Base-by-base conservation (phyloP, 2,329 filamentous ascomycete species). In the Fusarium pseudocircinatum region DNA sequence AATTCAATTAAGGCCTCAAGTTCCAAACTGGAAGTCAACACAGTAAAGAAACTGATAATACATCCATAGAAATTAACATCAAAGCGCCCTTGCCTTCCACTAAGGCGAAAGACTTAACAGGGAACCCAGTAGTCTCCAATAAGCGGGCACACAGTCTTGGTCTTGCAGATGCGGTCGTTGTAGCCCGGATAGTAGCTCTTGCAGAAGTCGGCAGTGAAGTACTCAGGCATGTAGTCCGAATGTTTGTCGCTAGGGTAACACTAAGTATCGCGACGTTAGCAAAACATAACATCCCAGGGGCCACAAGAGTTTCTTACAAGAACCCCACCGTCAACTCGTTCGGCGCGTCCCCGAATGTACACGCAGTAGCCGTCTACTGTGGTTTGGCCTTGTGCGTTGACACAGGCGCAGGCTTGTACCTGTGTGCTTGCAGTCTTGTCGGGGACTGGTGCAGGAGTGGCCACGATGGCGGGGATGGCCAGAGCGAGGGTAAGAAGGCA, bases 1-100 rank as follows among this genome's bases (percentile, higher is more conserved):
- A n/a, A n/a, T n/a, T 9, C 12, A 40, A 22, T 22, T 6, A 8
- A 22, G 13, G 8, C 14, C 9, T n/a, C 6, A 4, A 16, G 6
- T 16, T 16, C 3, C 1, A 15, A 10, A 4, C 1, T 15, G 2
- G 0, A n/a, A 7, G 6, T 15, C 6, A n/a, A 7, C 4, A 16
- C 14, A 42, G 14, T 10, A n/a, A 42, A n/a, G 14, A 42, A 7
- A 4, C 8, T 4, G 4, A n/a, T 15, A 24, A 4, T 11, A 18
- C 24, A 18, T 24, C 15, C 15, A 43, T 43, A 12, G n/a, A 24
- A 43, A 24, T 43, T 4, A 20, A 20, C 7, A 26, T 4, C 1
- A 4, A 12, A 13, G 7, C 7, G 11, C 6, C 7, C 15, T 2
- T 18, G 7, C 24, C 7, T 10, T 20, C 18, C 24, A 26, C 0